Evolutionary conservation across 768 basidiomycete species (phyloP), one percentile per base, ranked within the genome.

Genomic region (Pleurotus pulmonarius): DNA sequence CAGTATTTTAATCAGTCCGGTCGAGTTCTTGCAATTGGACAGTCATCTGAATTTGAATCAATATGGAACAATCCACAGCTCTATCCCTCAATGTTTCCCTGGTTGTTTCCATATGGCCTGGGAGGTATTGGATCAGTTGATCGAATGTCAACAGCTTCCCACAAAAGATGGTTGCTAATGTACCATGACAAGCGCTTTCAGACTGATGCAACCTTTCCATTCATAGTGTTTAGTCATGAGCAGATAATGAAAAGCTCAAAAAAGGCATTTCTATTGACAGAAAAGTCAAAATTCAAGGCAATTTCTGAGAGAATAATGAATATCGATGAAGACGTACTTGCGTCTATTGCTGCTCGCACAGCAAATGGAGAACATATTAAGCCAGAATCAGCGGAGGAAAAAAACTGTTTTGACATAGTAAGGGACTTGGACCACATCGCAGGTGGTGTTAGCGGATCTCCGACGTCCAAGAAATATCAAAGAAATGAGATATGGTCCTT

Each of bases 161-260:
- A 73, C 41, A 71, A 69, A 20, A 51, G 56, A n/a, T 43, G 60
- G 13, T 46, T 73, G 0, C 57, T 78, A 0, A 67, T 73, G 69
- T 77, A 75, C 56, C 65, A 72, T 51, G 75, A 76, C 51, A 73
- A 73, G 43, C 58, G 67, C 0, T 78, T 78, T 61, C 77, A 77
- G 55, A 57, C 16, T 1, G 74, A 77, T 55, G 8, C 61, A 1
- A 56, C 66, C 16, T 78, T 76, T 57, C 64, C 72, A 1, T 69
- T 75, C 26, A 56, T 74, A 18, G 72, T 65, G 0, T 76, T 76
- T 53, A 76, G 70, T 52, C 70, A 76, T 48, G 57, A 70, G 22
- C 77, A 77, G 51, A 67, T 76, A 2, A 71, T 65, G 38, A 44
- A 25, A 2, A 55, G 58, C 40, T 39, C 57, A 0, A 49, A 25